Evolutionary conservation across 352 stramenopile genomes (phyloP).

Genomic region (Phytopythium vexans): DNA sequence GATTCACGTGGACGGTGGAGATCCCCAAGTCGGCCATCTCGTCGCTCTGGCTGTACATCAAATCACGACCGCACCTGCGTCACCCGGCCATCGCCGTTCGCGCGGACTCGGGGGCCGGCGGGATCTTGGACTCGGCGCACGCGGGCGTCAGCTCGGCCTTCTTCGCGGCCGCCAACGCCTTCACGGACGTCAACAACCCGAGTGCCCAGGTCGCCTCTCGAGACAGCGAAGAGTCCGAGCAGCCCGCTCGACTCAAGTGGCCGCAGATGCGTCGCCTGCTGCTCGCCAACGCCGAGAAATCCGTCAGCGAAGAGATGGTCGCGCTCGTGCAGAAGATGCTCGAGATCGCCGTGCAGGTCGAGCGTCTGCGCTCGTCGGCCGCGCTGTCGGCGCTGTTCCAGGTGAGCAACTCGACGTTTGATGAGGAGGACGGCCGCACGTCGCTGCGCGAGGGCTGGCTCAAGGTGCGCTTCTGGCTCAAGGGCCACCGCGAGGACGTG

Average conservation of each 20-base stretch:
- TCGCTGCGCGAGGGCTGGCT: conserved; percentile 82
- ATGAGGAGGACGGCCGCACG: conserved; percentile 75
- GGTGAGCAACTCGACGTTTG: conserved; percentile 82
- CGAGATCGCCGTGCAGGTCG: conserved; percentile 61
- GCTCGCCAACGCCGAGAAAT: conserved; percentile 73
- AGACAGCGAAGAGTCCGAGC: background rate
- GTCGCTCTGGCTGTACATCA: conserved; percentile 86
- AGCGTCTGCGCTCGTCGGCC: conserved; percentile 55
- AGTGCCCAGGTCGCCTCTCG: background rate
- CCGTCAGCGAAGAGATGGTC: conserved; percentile 70
- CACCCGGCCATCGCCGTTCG: conserved; percentile 16
- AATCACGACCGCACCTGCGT: conserved; percentile 66
- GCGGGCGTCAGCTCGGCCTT: conserved; percentile 9
- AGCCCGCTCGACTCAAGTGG: conserved; percentile 26
- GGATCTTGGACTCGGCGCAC: conserved; percentile 21
- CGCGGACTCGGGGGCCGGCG: conserved; percentile 9
- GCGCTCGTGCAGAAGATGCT: conserved; percentile 73
- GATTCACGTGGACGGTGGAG: conserved; percentile 81
- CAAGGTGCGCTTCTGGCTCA: conserved; percentile 79
- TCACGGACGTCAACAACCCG: no score
- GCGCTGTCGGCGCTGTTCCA: conserved; percentile 79
- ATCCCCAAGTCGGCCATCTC: conserved; percentile 81
- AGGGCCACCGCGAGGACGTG: conserved; percentile 83
- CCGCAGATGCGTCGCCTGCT: conserved; percentile 81
- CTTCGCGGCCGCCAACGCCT: background rate